Conservation (phyloP, 768 basidiomycete genomes). For the Mrakia gelida region DNA sequence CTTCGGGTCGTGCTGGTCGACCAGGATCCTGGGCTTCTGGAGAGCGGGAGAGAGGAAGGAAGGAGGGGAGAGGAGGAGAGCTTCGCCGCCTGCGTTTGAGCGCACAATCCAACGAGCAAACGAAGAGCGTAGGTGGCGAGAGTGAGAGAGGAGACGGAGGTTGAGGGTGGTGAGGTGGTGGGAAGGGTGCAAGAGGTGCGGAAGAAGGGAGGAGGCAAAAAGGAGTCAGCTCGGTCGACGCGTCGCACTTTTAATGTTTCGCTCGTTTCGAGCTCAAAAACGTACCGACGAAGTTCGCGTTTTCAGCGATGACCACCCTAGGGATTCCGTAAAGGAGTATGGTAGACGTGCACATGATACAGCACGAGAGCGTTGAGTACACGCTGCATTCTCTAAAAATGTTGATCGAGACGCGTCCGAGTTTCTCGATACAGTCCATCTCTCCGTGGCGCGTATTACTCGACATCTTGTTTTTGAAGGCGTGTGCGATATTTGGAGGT, state of each 20-base stretch:
- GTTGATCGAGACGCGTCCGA: slow-evolving; percentile 15
- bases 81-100: slow-evolving; percentile 20
- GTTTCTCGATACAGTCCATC: slow-evolving; percentile 27
- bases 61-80: slow-evolving; percentile 22
- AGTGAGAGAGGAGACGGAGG: not conserved
- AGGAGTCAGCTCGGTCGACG: not conserved
- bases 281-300: slow-evolving; percentile 24
- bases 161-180: not conserved
- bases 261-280: not conserved
- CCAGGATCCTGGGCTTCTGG: slow-evolving; percentile 21
- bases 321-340: slow-evolving; percentile 11
- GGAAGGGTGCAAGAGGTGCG: not conserved
- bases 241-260: not conserved
- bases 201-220: too few relatives aligned
- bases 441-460: slow-evolving; percentile 30
- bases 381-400: slow-evolving; percentile 24
- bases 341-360: slow-evolving; percentile 23
- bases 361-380: slow-evolving; percentile 16
- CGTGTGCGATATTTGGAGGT: too few relatives aligned
- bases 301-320: slow-evolving; percentile 31
- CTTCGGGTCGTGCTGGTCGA: slow-evolving; percentile 24
- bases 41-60: slow-evolving; percentile 1
- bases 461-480: slow-evolving; percentile 3
- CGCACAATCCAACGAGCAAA: not conserved
- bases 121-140: not conserved